Evolutionary conservation across 345 rosid species (phyloP), one percentile per base, ranked within the genome.

Genomic region (Rhizophora apiculata): DNA sequence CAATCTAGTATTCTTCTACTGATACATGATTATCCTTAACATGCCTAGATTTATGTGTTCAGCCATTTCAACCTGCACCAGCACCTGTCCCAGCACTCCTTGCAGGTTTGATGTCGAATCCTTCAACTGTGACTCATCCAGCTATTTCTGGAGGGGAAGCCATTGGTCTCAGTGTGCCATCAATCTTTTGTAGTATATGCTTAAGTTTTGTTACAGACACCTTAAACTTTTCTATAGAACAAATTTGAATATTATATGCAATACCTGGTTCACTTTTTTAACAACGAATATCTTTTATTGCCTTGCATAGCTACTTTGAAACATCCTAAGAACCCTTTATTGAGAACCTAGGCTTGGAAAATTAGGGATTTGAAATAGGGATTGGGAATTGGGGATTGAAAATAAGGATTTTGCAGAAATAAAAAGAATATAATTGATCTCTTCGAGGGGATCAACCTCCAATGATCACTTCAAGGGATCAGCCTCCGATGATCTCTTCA

Each of bases 301-400:
- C 71, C 34, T 68, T 67, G 65, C 36, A 27, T 67, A 88, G 95
- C 96, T 82, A 88, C 90, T 71, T 75, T 94, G 82, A 94, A 94
- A 86, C 98, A 91, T 79, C 98, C 97, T n/a, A 87, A 95, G 83
- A 91, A 97, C 78, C 96, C 98, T 63, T n/a, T 96, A n/a, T n/a
- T n/a, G n/a, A n/a, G n/a, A n/a, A n/a, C n/a, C n/a, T n/a, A n/a
- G n/a, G n/a, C n/a, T n/a, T n/a, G n/a, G n/a, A n/a, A n/a, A n/a
- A n/a, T n/a, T n/a, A n/a, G n/a, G n/a, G n/a, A n/a, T n/a, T n/a
- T n/a, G n/a, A n/a, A n/a, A n/a, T n/a, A n/a, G n/a, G n/a, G n/a
- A n/a, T n/a, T n/a, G n/a, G n/a, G n/a, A n/a, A n/a, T n/a, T n/a
- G n/a, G n/a, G n/a, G n/a, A n/a, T n/a, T n/a, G n/a, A n/a, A n/a